Evolutionary conservation across 306 rosid genomes (phyloP).

Genomic region (Cicer yamashitae): DNA sequence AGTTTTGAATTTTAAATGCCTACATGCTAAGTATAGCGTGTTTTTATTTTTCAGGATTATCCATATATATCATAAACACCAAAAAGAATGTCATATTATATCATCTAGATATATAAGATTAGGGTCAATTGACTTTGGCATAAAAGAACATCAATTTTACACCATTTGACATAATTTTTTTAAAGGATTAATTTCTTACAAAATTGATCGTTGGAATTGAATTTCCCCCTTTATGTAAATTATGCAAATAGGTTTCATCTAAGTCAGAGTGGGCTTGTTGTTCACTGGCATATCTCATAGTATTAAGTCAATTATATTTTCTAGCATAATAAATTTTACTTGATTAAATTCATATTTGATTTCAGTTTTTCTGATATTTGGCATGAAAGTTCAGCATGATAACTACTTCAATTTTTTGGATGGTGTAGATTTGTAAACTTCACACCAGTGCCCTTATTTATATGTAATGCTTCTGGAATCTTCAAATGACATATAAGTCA

Average conservation of each 20-base stretch:
- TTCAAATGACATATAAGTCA: not conserved
- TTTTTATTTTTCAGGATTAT: no score
- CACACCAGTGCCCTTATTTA: not conserved
- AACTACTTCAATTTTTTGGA: slow-evolving; percentile 3
- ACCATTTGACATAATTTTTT: not conserved
- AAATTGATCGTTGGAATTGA: not conserved
- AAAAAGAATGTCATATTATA: no score
- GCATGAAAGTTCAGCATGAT: not conserved
- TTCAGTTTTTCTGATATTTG: no score
- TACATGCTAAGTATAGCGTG: no score
- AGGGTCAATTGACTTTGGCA: no score
- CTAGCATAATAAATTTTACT: not conserved
- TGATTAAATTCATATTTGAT: no score
- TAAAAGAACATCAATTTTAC: not conserved
- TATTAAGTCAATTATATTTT: not conserved
- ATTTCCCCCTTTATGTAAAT: not conserved
- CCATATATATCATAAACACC: no score
- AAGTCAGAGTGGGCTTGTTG: not conserved
- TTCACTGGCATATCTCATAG: not conserved
- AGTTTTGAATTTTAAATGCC: no score
- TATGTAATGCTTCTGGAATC: not conserved
- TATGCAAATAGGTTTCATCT: slow-evolving; percentile 3
- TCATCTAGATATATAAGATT: no score
- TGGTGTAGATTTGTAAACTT: slow-evolving; percentile 15
- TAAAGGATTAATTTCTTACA: not conserved